phyloP scores from a whole-genome alignment of 202 grass and related monocot genomes.

The Panicum virgatum region DNA sequence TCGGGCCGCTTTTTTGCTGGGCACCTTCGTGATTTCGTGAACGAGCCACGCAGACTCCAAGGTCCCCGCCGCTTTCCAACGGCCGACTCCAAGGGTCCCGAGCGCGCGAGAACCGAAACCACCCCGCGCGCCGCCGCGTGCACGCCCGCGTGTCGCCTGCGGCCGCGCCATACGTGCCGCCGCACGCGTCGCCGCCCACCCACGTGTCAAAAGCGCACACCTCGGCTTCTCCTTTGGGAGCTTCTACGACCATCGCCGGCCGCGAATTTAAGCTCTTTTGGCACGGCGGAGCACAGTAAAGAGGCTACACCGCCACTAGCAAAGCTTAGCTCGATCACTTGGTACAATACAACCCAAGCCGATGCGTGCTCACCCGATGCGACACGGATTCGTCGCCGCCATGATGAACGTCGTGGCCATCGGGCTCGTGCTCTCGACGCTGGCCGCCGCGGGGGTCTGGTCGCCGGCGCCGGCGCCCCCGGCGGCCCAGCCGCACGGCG shows the following conservation, averaged over 20 bases:
- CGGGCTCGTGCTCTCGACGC: slow-evolving; percentile 64
- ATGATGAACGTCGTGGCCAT: slow-evolving; percentile 84
- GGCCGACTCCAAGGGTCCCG: neutral
- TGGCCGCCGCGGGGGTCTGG: slow-evolving; percentile 64
- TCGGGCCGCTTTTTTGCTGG: neutral
- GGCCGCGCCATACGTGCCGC: neutral
- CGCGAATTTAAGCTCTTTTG: slow-evolving; percentile 40
- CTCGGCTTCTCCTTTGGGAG: neutral
- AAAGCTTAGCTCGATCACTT: neutral
- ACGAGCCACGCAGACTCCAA: no score
- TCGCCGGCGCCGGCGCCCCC: slow-evolving; percentile 47
- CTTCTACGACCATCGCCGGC: slow-evolving; percentile 42
- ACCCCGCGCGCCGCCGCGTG: neutral
- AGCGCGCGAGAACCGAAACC: slow-evolving; percentile 18
- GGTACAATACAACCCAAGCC: neutral
- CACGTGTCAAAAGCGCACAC: slow-evolving; percentile 19
- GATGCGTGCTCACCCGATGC: slow-evolving; percentile 18
- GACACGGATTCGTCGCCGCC: neutral
- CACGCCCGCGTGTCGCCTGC: slow-evolving; percentile 23
- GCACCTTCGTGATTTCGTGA: no score
- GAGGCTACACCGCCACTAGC: neutral
- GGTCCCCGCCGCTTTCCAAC: neutral
- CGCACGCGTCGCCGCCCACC: neutral
- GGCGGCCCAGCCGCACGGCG: neutral
- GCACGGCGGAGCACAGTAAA: neutral